Evolutionary conservation across 1,139 yeast species (phyloP), one percentile per base, ranked within the genome.

Genomic region (Geotrichum fermentans): DNA sequence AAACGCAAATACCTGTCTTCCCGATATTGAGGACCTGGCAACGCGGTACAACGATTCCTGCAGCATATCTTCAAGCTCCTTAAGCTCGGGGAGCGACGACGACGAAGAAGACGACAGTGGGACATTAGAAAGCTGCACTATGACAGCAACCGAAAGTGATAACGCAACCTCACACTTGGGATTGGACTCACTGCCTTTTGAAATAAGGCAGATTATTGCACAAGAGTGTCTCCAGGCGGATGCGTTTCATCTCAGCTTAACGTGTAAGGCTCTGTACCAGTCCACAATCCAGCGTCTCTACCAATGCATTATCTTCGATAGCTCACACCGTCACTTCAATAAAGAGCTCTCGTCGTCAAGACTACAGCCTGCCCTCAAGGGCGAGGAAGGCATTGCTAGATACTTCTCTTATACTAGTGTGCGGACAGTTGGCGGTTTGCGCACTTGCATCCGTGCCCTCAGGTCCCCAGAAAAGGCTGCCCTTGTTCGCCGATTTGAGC

Each of bases 121-220:
- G 21, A 22, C 24, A 4, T 29, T 3, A 17, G 36, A 18, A 1
- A 30, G 26, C 24, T 26, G 8, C 28, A 24, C 28, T 10, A 6
- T 6, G 28, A 24, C 28, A 24, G 28, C 10, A 10, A 10, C 10
- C 6, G 8, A 6, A 26, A 8, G n/a, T 8, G 26, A 40, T 16
- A 14, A 21, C 5, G 14, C 13, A 8, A 5, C 34, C 28, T 8
- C 34, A 10, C n/a, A 18, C 7, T 20, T 26, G 33, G 24, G 16
- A 8, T 21, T 30, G 21, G 14, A 24, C 14, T 14, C 41, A 69
- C 72, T 67, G 70, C 74, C 80, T 67, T 74, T 52, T 35, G 62
- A 58, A 36, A 45, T 58, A 6, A 46, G 60, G 20, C 51, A 45
- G 33, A 45, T 49, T 13, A 56, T 58, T 30, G 59, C 60, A 1